These are phyloP conservation scores for Eragrostis tef DNA, from an alignment of 202 grass and related monocot species.

Conservation along the genomic window DNA sequence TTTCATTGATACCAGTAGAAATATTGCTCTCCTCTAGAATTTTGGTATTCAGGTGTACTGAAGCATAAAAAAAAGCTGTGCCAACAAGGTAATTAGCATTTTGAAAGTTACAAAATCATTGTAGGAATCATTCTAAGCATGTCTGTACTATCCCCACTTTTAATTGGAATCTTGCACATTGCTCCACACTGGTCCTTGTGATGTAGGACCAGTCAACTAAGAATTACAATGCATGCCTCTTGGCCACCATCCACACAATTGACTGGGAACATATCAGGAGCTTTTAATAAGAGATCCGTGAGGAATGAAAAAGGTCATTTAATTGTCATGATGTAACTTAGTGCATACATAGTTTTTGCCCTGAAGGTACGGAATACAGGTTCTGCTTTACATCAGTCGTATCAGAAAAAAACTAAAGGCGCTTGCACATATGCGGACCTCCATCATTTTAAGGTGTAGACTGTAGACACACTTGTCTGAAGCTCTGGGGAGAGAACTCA, in stretches of 20 bases:
- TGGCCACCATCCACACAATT: slow-evolving; percentile 28
- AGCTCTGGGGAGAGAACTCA: not conserved
- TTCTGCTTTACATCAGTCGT: slow-evolving; percentile 40
- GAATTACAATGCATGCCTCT: slow-evolving; percentile 2
- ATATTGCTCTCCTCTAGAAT: not conserved
- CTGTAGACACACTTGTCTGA: not conserved
- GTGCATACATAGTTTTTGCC: slow-evolving; percentile 20
- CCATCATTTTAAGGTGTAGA: slow-evolving; percentile 23
- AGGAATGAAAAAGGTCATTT: slow-evolving; percentile 35
- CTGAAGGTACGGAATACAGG: slow-evolving; percentile 29
- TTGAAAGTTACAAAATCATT: slow-evolving; percentile 13
- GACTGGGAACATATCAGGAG: slow-evolving; percentile 11
- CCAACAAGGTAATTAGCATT: slow-evolving; percentile 15
- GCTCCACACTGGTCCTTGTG: slow-evolving; percentile 11
- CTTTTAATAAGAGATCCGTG: slow-evolving; percentile 29
- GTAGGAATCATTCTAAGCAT: slow-evolving; percentile 22
- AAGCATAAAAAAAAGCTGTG: slow-evolving; percentile 25
- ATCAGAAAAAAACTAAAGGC: slow-evolving; percentile 33
- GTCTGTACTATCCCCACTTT: not conserved
- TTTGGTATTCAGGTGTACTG: slow-evolving; percentile 34
- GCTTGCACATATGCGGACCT: slow-evolving; percentile 14
- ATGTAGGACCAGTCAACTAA: slow-evolving; percentile 27
- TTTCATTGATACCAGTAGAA: slow-evolving; percentile 18
- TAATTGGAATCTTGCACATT: slow-evolving; percentile 1
- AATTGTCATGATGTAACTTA: not conserved